Evolutionary conservation across 495 filamentous ascomycete species (phyloP), one percentile per base, ranked within the genome.

Genomic region (Lepraria neglecta): DNA sequence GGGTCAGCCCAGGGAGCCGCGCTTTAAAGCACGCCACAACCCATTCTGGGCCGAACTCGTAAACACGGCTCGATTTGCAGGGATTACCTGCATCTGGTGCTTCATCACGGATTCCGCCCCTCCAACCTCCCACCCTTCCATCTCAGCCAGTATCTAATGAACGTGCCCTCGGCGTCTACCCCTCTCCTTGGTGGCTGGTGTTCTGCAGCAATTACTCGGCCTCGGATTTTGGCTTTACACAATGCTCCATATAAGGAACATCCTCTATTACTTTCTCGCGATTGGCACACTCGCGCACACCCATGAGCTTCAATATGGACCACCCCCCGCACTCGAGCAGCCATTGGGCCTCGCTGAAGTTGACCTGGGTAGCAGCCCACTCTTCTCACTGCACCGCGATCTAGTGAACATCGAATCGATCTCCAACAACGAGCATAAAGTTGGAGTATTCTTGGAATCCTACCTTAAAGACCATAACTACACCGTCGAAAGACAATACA

Each of bases 371-470:
- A 56, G 46, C 24, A 54, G 28, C 21, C 73, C 75, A 11, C 79
- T 97, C n/a, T 82, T 95, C 57, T 78, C 81, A 19, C 80, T 97
- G 7, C 94, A 97, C 74, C 81, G 84, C 45, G 75, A 80, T 27
- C 83, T 98, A 9, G 81, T 96, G 44, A 75, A 87, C 57, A 86
- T 88, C 53, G 76, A 86, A 45, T 96, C 91, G 9, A 80, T 95
- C 65, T 84, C 84, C n/a, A 79, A 81, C 53, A 79, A 87, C 66
- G 94, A 98, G 68, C 72, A 82, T 64, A 75, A 79, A 3, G 82
- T 88, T 43, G 88, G 84, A 42, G 64, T 76, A 56, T 94, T 86
- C 73, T 79, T 98, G 10, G 77, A 80, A 31, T 66, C 78, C 0
- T 89, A 87, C 71, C 84, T 97, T 38, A 66, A 78, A 45, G 74